These are phyloP conservation scores for Linum usitatissimum DNA, from an alignment of 345 rosid species.

Conservation along the genomic window DNA sequence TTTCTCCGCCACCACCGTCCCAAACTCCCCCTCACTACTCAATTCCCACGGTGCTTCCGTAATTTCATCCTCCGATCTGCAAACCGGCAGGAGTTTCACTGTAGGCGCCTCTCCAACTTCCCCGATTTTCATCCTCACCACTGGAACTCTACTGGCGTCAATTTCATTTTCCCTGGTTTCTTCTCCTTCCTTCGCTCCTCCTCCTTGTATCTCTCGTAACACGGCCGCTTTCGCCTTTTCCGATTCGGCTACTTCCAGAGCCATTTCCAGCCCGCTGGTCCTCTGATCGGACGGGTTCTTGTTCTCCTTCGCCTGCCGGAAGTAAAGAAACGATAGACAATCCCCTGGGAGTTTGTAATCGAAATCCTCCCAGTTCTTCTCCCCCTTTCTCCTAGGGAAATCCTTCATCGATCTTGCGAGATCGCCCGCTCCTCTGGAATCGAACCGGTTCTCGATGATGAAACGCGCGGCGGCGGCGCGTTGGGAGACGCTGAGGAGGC, in stretches of 20 bases:
- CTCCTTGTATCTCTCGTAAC: conserved; percentile 27
- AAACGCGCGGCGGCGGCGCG: conserved; percentile 50
- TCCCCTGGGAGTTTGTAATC: conserved; percentile 65
- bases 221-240: conserved; percentile 50
- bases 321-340: conserved; percentile 66
- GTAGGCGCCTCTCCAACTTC: conserved; percentile 69
- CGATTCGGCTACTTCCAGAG: conserved; percentile 47
- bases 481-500: conserved; percentile 47
- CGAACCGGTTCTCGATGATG: conserved; percentile 31
- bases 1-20: conserved; percentile 65
- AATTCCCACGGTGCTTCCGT: conserved; percentile 57
- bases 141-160: conserved; percentile 37
- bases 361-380: conserved; percentile 43
- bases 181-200: conserved; percentile 21
- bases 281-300: conserved; percentile 40
- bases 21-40: conserved; percentile 49
- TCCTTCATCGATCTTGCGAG: conserved; percentile 76
- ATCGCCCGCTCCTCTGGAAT: conserved; percentile 52
- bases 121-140: conserved; percentile 59
- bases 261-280: conserved; percentile 37
- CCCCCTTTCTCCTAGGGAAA: conserved; percentile 65
- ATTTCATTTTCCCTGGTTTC: conserved; percentile 15
- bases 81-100: conserved; percentile 68
- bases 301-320: conserved; percentile 59
- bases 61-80: conserved; percentile 43